phyloP scores from a whole-genome alignment of 108 stramenopile genomes.

The Poteriospumella lacustris region DNA sequence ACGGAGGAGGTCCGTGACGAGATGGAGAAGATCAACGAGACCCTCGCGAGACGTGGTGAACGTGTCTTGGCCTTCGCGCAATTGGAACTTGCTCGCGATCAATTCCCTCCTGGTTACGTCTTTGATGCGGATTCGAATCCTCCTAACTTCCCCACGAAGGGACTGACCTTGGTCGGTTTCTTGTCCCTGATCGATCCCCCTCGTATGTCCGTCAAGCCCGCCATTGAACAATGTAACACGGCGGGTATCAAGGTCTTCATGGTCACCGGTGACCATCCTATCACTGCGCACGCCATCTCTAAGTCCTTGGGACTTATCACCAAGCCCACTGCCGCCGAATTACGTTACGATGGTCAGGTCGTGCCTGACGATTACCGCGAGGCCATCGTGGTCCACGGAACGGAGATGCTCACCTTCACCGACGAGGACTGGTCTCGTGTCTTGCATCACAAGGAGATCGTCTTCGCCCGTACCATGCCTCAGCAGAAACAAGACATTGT shows the following conservation, averaged over 20 bases:
- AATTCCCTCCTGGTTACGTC: background rate
- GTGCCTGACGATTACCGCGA: background rate
- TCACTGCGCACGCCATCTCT: constrained; percentile 87
- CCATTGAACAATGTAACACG: constrained; percentile 75
- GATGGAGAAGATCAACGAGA: constrained; percentile 64
- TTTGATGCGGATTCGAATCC: background rate
- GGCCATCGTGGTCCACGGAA: constrained; percentile 4
- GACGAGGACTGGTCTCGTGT: background rate
- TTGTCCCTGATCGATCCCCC: constrained; percentile 63
- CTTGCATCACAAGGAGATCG: constrained; percentile 39
- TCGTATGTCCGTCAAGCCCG: constrained; percentile 73
- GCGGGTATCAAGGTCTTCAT: constrained; percentile 91
- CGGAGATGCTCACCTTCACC: constrained; percentile 10
- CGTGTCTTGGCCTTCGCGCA: constrained; percentile 77
- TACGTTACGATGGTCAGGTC: background rate
- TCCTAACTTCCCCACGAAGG: constrained; percentile 27
- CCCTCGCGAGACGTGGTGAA: constrained; percentile 72
- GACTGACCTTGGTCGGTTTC: constrained; percentile 60
- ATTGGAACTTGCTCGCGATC: constrained; percentile 13
- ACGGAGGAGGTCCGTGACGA: constrained; percentile 61
- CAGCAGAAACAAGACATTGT: constrained; percentile 75
- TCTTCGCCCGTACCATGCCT: constrained; percentile 63
- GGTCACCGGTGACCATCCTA: constrained; percentile 93
- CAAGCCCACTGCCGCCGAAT: background rate
- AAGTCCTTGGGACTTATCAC: constrained; percentile 63